Evolutionary conservation across 371 early-diverging fungal species (phyloP).

Genomic region (Funneliformis caledonium): DNA sequence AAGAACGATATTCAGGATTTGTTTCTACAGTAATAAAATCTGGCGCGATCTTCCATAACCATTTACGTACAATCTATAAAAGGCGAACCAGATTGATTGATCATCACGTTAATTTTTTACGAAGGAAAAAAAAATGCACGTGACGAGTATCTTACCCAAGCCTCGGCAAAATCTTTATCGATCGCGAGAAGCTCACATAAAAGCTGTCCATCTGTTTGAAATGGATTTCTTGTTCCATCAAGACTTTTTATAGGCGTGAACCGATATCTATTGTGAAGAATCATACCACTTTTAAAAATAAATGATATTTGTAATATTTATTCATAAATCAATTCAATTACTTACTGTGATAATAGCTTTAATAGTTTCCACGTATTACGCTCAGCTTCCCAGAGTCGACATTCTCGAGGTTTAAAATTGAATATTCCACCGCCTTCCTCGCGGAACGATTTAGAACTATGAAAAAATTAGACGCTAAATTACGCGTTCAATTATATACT

Average conservation of each 20-base stretch:
- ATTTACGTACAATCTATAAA: slow-evolving; percentile 37
- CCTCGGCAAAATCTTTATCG: slow-evolving; percentile 24
- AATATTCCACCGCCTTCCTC: not conserved
- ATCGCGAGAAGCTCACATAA: not conserved
- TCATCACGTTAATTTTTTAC: not conserved
- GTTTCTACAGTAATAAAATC: slow-evolving; percentile 36
- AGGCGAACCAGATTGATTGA: not conserved
- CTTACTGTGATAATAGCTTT: slow-evolving; percentile 3
- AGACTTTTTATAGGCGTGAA: not conserved
- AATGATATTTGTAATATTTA: not conserved
- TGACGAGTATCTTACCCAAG: not conserved
- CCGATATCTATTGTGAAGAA: not conserved
- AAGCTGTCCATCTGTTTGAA: slow-evolving; percentile 1
- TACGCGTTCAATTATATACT: not conserved
- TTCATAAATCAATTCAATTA: not conserved
- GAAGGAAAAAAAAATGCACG: not conserved
- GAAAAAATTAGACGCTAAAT: not conserved
- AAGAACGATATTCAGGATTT: slow-evolving; percentile 22
- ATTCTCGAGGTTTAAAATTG: not conserved
- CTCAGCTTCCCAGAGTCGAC: slow-evolving; percentile 25
- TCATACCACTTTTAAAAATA: not conserved
- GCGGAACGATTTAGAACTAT: not conserved
- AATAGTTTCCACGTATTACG: slow-evolving; percentile 35
- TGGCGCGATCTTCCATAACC: slow-evolving; percentile 39
- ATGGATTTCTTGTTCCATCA: not conserved